phyloP scores from a whole-genome alignment of 164 flowering plant species.

The Tetracentron sinense region DNA sequence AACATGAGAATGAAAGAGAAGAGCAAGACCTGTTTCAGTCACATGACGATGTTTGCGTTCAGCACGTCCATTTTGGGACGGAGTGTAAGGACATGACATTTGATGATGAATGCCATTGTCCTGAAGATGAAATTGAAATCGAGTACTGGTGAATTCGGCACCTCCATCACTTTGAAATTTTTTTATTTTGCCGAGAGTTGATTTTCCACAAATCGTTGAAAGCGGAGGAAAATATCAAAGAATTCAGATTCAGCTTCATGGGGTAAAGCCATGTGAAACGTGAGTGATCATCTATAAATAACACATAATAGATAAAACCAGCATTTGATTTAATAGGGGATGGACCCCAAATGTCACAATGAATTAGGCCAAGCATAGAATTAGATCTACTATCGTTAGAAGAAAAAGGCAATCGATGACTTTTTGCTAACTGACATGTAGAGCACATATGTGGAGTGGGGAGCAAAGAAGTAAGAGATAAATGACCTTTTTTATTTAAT shows the following conservation, averaged over 20 bases:
- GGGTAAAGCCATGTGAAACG: not conserved
- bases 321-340: not conserved
- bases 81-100: conserved; percentile 2
- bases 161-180: not conserved
- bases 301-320: not conserved
- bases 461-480: not conserved
- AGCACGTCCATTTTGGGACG: conserved; percentile 2
- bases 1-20: conserved; percentile 5
- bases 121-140: not conserved
- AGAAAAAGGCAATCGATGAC: not conserved
- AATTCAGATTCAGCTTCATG: not conserved
- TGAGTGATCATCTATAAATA: not conserved
- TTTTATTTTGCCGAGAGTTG: not conserved
- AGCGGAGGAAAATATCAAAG: not conserved
- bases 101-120: not conserved
- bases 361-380: not conserved
- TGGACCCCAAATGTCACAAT: not conserved
- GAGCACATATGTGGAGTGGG: not conserved
- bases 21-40: not conserved
- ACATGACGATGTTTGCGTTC: conserved; percentile 9
- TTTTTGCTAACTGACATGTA: not conserved
- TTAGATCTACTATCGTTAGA: not conserved
- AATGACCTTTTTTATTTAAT: not conserved
- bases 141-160: not conserved
- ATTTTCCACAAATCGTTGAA: not conserved